Evolutionary conservation across 2,329 filamentous ascomycete genomes (phyloP), one percentile per base, ranked within the genome.

Genomic region (Lecanoromycetidae sp.): DNA sequence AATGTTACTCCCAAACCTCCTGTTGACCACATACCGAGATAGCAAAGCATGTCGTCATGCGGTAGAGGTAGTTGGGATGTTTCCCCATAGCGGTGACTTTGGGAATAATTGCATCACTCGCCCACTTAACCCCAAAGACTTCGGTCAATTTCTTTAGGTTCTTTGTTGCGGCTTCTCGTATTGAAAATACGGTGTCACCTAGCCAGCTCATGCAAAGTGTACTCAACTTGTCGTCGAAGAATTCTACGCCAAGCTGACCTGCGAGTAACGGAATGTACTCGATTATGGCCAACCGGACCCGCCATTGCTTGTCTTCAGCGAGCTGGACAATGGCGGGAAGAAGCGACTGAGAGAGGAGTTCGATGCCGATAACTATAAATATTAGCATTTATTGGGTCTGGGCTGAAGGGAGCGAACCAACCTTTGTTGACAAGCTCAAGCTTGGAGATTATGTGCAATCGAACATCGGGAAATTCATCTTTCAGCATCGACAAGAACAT

Each of bases 401-500:
- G 15, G 8, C 4, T 33, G 36, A 34, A n/a, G n/a, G 33, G 41
- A 10, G 3, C 34, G 15, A 23, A 19, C 13, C 22, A 34, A 87
- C 85, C 85, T 69, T 95, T 86, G 70, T 98, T 98, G 55, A 98
- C 91, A 54, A 93, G 78, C 70, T 98, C 93, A 46, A 98, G 80
- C 69, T 98, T 98, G n/a, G 91, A 96, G 61, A 98, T 98, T 65
- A 98, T 98, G 69, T 98, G 94, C 50, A 98, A 79, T 53, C 91
- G 84, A 43, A 98, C 91, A 63, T 98, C 91, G 19, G 91, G 91
- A 66, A 95, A 96, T 62, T 98, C 91, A 60, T 98, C 91, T 75
- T 96, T 98, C 59, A 98, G 80, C 91, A 98, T 98, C 65, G 94
- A 86, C 45, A 98, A 75, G 68, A 98, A 96, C 90, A 98, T 98